Percentiles rank a stretch among this genome's conserved stretches.
Evolutionary conservation across 2,329 filamentous ascomycete genomes (phyloP).

Genomic region (Leptoxyphium fumago): DNA sequence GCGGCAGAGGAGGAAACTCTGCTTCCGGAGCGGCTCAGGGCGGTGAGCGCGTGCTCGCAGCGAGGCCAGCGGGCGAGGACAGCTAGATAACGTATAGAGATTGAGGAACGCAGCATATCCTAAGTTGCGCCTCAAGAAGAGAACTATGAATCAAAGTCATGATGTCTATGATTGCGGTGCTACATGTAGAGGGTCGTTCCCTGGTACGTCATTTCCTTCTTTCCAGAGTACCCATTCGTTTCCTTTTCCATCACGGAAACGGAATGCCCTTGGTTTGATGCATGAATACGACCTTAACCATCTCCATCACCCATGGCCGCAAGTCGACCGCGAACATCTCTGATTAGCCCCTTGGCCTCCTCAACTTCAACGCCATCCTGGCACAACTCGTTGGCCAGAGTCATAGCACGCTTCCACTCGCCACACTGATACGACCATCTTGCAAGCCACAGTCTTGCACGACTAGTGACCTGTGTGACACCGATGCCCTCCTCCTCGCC

Average conservation of each 20-base stretch:
- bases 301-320: constrained; percentile 15
- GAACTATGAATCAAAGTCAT: background rate
- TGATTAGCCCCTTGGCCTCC: constrained; percentile 83
- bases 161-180: background rate
- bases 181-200: background rate
- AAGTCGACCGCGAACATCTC: constrained; percentile 68
- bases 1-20: constrained; percentile 33
- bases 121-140: background rate
- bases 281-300: background rate
- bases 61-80: constrained; percentile 19
- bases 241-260: too few species aligned
- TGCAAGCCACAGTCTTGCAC: constrained; percentile 87
- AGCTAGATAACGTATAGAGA: background rate
- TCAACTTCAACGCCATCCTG: constrained; percentile 95
- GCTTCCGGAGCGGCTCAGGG: constrained; percentile 13
- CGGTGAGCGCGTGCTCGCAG: constrained; percentile 20
- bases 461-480: constrained; percentile 81
- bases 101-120: background rate
- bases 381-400: constrained; percentile 77
- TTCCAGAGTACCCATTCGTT: too few species aligned
- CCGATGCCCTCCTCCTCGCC: constrained; percentile 46
- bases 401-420: constrained; percentile 62
- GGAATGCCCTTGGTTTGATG: too few species aligned
- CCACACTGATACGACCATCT: constrained; percentile 60
- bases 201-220: too few species aligned